Conservation (phyloP, 441 rosid species). For the Oxalis stricta region DNA sequence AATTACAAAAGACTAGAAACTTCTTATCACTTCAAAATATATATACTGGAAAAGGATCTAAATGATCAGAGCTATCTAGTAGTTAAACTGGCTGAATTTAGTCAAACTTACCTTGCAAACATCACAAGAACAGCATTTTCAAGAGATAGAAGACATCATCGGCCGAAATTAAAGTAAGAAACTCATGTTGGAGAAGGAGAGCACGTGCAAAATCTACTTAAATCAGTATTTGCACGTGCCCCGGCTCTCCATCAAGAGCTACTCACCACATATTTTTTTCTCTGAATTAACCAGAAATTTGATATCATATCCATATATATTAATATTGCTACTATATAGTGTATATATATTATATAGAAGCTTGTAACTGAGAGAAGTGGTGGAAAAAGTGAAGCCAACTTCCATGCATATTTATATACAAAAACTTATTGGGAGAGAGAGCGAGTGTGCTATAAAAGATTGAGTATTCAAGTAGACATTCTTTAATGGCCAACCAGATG, state of each 20-base stretch:
- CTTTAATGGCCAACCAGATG: conserved; percentile 25
- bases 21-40: too few species aligned
- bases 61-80: too few species aligned
- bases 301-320: too few species aligned
- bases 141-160: too few species aligned
- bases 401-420: conserved; percentile 21
- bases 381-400: conserved; percentile 8
- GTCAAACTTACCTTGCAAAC: too few species aligned
- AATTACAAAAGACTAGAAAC: too few species aligned
- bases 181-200: conserved; percentile 93
- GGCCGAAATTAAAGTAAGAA: too few species aligned
- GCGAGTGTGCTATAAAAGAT: conserved; percentile 18
- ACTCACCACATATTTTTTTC: conserved; percentile 21
- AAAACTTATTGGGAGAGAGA: conserved; percentile 3
- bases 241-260: conserved; percentile 97
- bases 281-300: not conserved
- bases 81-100: too few species aligned
- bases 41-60: too few species aligned
- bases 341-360: too few species aligned
- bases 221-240: conserved; percentile 71
- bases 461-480: conserved; percentile 58
- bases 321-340: too few species aligned
- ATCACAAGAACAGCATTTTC: too few species aligned
- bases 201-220: conserved; percentile 55
- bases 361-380: not conserved